These are phyloP conservation scores for Lecanosticta acicola DNA, from an alignment of 2,329 filamentous ascomycete species.

Conservation along the genomic window DNA sequence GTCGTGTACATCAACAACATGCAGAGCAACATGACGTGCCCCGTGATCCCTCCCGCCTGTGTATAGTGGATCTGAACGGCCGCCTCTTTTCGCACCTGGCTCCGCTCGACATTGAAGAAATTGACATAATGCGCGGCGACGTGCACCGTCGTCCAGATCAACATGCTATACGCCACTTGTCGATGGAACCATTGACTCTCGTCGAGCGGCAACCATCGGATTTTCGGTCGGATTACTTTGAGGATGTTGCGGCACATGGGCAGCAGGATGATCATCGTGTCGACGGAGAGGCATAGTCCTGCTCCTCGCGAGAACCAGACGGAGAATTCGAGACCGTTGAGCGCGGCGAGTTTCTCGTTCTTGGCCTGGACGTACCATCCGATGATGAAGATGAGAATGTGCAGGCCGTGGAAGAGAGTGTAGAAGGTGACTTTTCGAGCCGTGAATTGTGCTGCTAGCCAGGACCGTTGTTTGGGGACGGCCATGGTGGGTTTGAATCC, in stretches of 20 bases:
- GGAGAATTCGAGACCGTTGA: constrained; percentile 79
- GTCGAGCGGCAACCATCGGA: constrained; percentile 85
- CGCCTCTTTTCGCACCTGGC: constrained; percentile 70
- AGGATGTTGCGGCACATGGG: constrained; percentile 93
- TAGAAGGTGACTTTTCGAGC: constrained; percentile 34
- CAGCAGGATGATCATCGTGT: constrained; percentile 80
- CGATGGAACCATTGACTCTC: constrained; percentile 96
- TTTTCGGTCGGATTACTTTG: constrained; percentile 75
- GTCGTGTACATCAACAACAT: constrained; percentile 99
- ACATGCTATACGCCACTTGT: constrained; percentile 82
- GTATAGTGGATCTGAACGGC: constrained; percentile 90
- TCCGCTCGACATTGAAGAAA: constrained; percentile 91
- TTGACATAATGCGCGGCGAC: constrained; percentile 87
- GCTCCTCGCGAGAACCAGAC: constrained; percentile 97
- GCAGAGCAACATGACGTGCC: constrained; percentile 96
- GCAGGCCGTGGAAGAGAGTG: constrained; percentile 34
- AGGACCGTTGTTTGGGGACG: constrained; percentile 25
- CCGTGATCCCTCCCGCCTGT: constrained; percentile 84
- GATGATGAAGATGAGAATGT: constrained; percentile 34
- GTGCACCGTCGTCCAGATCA: constrained; percentile 76
- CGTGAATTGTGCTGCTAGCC: constrained; percentile 33
- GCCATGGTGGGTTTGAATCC: constrained; percentile 10
- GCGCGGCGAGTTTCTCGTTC: constrained; percentile 62
- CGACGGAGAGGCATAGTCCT: constrained; percentile 75
- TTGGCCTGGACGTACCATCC: constrained; percentile 58